These are phyloP conservation scores for Mikania micrantha DNA, from an alignment of 129 eudicot genomes.

Conservation along the genomic window DNA sequence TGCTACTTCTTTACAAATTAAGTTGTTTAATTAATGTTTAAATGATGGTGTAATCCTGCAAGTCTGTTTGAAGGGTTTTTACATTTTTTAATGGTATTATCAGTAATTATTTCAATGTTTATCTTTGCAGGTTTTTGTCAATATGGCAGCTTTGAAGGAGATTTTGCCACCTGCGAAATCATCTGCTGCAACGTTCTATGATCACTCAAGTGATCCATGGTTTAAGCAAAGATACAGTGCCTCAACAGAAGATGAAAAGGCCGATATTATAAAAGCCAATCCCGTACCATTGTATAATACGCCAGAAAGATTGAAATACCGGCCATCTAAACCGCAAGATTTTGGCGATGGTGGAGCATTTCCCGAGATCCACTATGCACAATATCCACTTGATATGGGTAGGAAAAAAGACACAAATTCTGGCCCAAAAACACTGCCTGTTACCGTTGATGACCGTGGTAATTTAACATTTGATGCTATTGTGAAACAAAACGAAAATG, in stretches of 20 bases:
- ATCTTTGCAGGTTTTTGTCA: background rate
- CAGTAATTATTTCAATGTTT: background rate
- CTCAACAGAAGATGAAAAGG: slow-evolving; percentile 42
- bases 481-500: slow-evolving; percentile 73
- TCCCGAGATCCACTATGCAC: slow-evolving; percentile 87
- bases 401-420: slow-evolving; percentile 49
- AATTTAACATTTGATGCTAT: slow-evolving; percentile 72
- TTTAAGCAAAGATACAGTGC: slow-evolving; percentile 62
- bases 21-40: background rate
- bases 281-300: slow-evolving; percentile 53
- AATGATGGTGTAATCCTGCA: background rate
- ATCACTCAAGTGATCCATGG: slow-evolving; percentile 83
- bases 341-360: slow-evolving; percentile 98
- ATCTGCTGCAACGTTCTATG: slow-evolving; percentile 40
- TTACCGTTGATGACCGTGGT: slow-evolving; percentile 67
- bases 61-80: background rate
- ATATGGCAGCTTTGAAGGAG: slow-evolving; percentile 64
- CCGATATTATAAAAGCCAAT: slow-evolving; percentile 30
- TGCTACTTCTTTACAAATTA: background rate
- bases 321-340: slow-evolving; percentile 75
- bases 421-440: slow-evolving; percentile 72
- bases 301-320: slow-evolving; percentile 42
- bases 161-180: slow-evolving; percentile 71
- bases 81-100: background rate
- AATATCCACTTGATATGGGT: slow-evolving; percentile 92